Evolutionary conservation across 805 yeast species (phyloP), one percentile per base, ranked within the genome.

Genomic region (Metschnikowia kofuensis): DNA sequence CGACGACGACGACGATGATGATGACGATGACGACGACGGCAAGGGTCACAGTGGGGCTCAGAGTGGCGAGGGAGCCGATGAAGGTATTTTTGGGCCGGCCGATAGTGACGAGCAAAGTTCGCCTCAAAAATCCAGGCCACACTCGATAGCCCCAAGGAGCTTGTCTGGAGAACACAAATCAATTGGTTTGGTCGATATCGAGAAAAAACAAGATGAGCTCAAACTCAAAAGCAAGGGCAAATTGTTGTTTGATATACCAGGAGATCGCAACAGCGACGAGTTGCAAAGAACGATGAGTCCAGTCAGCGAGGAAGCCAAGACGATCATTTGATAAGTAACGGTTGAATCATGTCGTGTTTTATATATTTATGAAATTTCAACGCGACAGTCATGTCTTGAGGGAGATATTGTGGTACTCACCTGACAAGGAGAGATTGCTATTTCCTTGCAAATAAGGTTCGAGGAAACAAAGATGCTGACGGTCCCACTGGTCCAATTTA

Each of bases 1-100:
- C 5, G 70, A 65, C n/a, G 73, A 66, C 1, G 73, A 66, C 0
- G 70, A 67, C 11, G 72, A 64, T 2, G 75, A 69, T 4, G 73
- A 67, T 11, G 74, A 68, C 2, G 72, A 68, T 0, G 74, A 67
- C 4, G 68, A 64, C 2, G 74, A 66, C 5, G 68, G 61, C 10
- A 39, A 32, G 13, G 27, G 30, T 14, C 27, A 15, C 6, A 21
- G 13, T 27, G 37, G 6, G 8, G 37, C 6, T 12, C 35, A 45
- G n/a, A 29, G 12, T 16, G 14, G 40, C 10, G 21, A 16, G 7
- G 15, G 13, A 15, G 41, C 11, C 7, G 45, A 28, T 15, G 45
- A 47, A 10, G 45, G 30, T 6, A 38, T 47, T 12, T 47, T 47
- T 14, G 49, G 49, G 7, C 49, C 49, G 27, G 45, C 42, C 32